Percentiles rank a stretch among this genome's conserved stretches.
phyloP scores from a whole-genome alignment of 2,329 filamentous ascomycete species.

The Trichoderma sp. region DNA sequence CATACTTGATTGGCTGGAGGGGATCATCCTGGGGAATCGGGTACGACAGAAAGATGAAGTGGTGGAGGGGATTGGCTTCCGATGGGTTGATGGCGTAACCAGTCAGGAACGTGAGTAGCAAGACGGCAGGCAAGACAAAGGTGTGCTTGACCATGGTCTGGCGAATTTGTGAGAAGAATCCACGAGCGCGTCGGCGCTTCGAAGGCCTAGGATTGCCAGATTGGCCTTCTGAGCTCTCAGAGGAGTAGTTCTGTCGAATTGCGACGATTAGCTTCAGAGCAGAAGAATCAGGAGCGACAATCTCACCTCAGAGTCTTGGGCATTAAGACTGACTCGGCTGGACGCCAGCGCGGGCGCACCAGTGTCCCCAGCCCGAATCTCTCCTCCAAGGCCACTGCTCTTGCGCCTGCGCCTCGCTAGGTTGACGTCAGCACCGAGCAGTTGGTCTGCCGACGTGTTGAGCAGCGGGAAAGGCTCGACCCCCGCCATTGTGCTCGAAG shows the following conservation, averaged over 20 bases:
- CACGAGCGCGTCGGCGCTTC: slow-evolving; percentile 58
- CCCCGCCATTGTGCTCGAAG: slow-evolving; percentile 42
- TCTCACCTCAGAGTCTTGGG: slow-evolving; percentile 29
- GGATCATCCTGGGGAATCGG: slow-evolving; percentile 56
- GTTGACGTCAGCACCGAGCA: slow-evolving; percentile 45
- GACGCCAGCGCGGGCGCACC: slow-evolving; percentile 57
- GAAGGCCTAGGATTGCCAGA: slow-evolving; percentile 43
- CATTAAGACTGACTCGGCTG: slow-evolving; percentile 50
- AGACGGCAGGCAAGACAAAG: slow-evolving; percentile 66
- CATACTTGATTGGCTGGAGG: slow-evolving; percentile 67
- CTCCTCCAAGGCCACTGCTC: slow-evolving; percentile 56
- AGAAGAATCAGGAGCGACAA: slow-evolving; percentile 23
- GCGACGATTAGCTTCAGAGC: slow-evolving; percentile 3
- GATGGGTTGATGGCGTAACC: slow-evolving; percentile 76
- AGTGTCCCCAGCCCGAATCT: slow-evolving; percentile 58
- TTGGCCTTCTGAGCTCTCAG: neutral
- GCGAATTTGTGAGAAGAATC: slow-evolving; percentile 49
- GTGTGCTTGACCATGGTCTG: slow-evolving; percentile 63
- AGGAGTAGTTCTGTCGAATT: slow-evolving; percentile 13
- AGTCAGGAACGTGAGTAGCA: slow-evolving; percentile 63
- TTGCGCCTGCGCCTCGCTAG: slow-evolving; percentile 54
- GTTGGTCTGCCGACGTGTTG: slow-evolving; percentile 53
- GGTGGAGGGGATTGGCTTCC: slow-evolving; percentile 74
- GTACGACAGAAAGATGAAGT: slow-evolving; percentile 90
- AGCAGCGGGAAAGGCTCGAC: slow-evolving; percentile 59